Conservation (phyloP, 495 filamentous ascomycete genomes). For the Penicillium samsonianum region DNA sequence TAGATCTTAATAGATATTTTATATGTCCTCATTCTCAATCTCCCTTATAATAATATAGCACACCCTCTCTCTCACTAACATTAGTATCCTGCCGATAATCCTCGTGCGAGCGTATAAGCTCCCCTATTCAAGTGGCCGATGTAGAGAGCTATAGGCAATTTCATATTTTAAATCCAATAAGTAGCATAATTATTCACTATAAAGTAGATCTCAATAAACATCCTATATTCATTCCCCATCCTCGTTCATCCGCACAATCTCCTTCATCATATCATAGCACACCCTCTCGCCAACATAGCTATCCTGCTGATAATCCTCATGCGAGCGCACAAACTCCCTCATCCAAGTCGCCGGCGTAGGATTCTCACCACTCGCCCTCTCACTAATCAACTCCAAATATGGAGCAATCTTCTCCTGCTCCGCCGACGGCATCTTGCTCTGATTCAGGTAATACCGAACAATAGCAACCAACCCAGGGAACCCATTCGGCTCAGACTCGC, state of each 20-base stretch:
- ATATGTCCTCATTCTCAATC: no score
- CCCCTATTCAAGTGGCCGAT: no score
- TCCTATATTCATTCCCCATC: no score
- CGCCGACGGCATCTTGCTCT: slow-evolving; percentile 77
- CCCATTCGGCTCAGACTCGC: slow-evolving; percentile 25
- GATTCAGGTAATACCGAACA: slow-evolving; percentile 81
- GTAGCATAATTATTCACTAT: no score
- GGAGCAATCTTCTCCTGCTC: slow-evolving; percentile 73
- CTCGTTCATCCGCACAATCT: slow-evolving; percentile 43
- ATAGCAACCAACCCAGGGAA: slow-evolving; percentile 80
- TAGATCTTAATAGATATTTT: no score
- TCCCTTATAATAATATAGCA: no score
- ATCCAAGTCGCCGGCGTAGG: slow-evolving; percentile 87
- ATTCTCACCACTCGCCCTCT: slow-evolving; percentile 73
- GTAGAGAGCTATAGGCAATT: no score
- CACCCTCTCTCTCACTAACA: no score
- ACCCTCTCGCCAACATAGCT: slow-evolving; percentile 70
- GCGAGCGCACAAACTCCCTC: slow-evolving; percentile 66
- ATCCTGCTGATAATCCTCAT: slow-evolving; percentile 67
- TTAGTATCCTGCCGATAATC: no score
- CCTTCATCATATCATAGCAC: slow-evolving; percentile 74
- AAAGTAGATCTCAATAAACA: no score
- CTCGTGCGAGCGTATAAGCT: no score
- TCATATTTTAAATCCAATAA: no score
- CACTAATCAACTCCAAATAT: slow-evolving; percentile 76